A percentile compares a stretch with the other conserved stretches of the same genome.
These are phyloP conservation scores for Zygotorulaspora chibaensis DNA, from an alignment of 805 yeast genomes.

Conservation along the genomic window DNA sequence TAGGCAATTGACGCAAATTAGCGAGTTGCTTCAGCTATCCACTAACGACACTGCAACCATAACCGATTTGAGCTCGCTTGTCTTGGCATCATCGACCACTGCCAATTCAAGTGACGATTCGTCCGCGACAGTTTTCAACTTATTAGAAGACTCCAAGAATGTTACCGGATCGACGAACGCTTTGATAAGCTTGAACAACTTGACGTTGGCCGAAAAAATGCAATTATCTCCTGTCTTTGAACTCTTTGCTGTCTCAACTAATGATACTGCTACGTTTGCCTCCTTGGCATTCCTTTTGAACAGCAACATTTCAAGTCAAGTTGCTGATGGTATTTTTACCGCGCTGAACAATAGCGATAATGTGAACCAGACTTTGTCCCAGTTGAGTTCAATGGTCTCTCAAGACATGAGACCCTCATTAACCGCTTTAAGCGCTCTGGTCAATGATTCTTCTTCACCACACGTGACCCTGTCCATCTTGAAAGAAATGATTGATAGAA, in stretches of 20 bases:
- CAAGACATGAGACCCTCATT: slow-evolving; percentile 13
- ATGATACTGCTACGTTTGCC: slow-evolving; percentile 22
- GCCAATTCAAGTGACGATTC: background rate
- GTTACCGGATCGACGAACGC: slow-evolving; percentile 26
- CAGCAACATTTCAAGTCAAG: slow-evolving; percentile 18
- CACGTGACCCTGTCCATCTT: slow-evolving; percentile 19
- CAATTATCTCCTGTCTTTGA: slow-evolving; percentile 28
- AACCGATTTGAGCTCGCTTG: slow-evolving; percentile 19
- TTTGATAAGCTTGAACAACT: slow-evolving; percentile 22
- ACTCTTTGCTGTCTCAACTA: slow-evolving; percentile 20
- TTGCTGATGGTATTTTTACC: slow-evolving; percentile 19
- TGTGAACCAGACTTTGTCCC: slow-evolving; percentile 14
- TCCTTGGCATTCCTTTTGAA: slow-evolving; percentile 22
- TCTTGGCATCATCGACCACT: slow-evolving; percentile 10
- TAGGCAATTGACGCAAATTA: slow-evolving; percentile 14
- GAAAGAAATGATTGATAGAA: slow-evolving; percentile 16
- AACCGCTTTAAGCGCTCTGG: slow-evolving; percentile 18
- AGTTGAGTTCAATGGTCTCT: slow-evolving; percentile 17
- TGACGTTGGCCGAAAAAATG: slow-evolving; percentile 21
- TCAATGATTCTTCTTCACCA: slow-evolving; percentile 17
- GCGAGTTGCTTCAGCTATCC: slow-evolving; percentile 17
- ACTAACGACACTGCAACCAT: slow-evolving; percentile 20
- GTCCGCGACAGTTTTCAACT: slow-evolving; percentile 18
- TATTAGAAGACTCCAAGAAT: slow-evolving; percentile 25
- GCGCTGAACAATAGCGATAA: slow-evolving; percentile 12